phyloP scores from a whole-genome alignment of 2,329 filamentous ascomycete genomes.

The Calonectria pauciramosa region DNA sequence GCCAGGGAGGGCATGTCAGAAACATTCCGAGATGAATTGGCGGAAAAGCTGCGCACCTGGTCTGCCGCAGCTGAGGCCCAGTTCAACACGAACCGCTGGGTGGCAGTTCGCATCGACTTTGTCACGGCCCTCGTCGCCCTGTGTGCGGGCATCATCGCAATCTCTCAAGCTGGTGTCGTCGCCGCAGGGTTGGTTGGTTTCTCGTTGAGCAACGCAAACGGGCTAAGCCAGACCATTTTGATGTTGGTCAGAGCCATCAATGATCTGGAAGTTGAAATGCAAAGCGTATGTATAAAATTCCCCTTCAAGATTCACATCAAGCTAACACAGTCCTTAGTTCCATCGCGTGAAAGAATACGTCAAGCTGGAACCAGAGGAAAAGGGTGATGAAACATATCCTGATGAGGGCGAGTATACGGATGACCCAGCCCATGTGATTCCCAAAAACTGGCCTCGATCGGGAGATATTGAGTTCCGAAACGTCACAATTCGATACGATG shows the following conservation, averaged over 20 bases:
- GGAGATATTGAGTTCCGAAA: constrained; percentile 66
- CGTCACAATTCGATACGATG: constrained; percentile 63
- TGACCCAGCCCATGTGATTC: constrained; percentile 53
- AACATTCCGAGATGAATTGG: constrained; percentile 63
- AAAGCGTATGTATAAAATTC: constrained; percentile 58
- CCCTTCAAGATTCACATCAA: not conserved
- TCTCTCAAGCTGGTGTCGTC: constrained; percentile 60
- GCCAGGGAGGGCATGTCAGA: constrained; percentile 63
- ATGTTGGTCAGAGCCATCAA: constrained; percentile 67
- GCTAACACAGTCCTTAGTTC: constrained; percentile 52
- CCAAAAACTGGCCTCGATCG: constrained; percentile 59
- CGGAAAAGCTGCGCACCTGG: constrained; percentile 62
- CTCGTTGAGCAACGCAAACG: constrained; percentile 69
- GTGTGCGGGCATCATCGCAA: constrained; percentile 65
- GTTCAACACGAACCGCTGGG: constrained; percentile 71
- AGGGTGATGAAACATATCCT: constrained; percentile 55
- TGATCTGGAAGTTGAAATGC: constrained; percentile 69
- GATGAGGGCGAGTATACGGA: constrained; percentile 58
- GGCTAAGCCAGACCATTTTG: constrained; percentile 65
- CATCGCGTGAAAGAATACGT: constrained; percentile 65
- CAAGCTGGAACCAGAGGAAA: constrained; percentile 60
- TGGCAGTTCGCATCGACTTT: constrained; percentile 67
- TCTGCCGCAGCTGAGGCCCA: constrained; percentile 63
- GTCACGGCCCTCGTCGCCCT: constrained; percentile 66
- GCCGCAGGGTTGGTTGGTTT: constrained; percentile 69